Evolutionary conservation across 129 eudicot genomes (phyloP).

Genomic region (Mikania micrantha): DNA sequence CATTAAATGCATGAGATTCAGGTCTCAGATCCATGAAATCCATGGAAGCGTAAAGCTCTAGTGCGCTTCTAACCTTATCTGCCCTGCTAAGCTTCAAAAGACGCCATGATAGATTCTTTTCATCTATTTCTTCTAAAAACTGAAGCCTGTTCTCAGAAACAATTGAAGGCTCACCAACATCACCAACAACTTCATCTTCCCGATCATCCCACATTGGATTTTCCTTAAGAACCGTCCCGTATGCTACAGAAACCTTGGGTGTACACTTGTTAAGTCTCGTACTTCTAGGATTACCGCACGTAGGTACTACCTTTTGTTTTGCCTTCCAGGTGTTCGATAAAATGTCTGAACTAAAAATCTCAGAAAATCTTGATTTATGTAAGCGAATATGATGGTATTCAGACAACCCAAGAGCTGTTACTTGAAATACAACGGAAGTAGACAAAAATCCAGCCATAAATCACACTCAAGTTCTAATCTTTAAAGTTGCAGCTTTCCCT

Average conservation of each 20-base stretch:
- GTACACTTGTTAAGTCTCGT: too few species aligned
- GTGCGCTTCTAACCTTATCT: conserved; percentile 61
- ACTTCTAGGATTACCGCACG: too few species aligned
- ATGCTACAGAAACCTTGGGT: too few species aligned
- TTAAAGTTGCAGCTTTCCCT: neutral
- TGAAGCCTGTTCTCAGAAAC: conserved; percentile 32
- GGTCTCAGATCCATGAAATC: conserved; percentile 49
- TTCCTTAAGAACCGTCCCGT: too few species aligned
- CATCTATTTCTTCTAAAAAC: conserved; percentile 70
- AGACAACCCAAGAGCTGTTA: conserved; percentile 8
- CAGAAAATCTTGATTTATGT: conserved; percentile 19
- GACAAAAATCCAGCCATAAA: conserved; percentile 28
- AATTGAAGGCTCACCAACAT: neutral
- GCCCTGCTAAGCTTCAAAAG: conserved; percentile 68
- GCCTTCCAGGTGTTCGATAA: conserved; percentile 31
- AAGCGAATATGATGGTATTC: conserved; percentile 2
- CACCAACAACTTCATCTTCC: conserved; percentile 29
- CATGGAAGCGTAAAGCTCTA: conserved; percentile 54
- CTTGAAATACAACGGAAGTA: conserved; percentile 17
- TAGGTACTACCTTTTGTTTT: conserved; percentile 1
- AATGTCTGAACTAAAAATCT: conserved; percentile 29
- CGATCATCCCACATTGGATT: conserved; percentile 22
- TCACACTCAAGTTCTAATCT: conserved; percentile 9
- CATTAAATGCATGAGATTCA: conserved; percentile 65
- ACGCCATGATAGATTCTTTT: conserved; percentile 50